Percentiles rank a stretch among this genome's conserved stretches.
Conservation (phyloP, 2,329 filamentous ascomycete species). For the Aspergillus carbonarius region DNA sequence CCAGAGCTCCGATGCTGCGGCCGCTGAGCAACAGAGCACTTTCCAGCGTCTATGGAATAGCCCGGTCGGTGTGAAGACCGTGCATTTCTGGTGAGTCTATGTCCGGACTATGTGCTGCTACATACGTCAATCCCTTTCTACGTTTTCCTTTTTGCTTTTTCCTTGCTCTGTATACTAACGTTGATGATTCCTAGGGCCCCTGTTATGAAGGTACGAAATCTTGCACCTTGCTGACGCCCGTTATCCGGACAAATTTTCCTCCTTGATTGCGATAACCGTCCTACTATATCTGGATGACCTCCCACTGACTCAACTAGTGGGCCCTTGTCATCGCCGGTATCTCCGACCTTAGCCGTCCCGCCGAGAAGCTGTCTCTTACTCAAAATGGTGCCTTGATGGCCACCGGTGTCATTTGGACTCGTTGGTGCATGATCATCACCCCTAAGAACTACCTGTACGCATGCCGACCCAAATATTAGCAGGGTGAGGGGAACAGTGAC, state of each 20-base stretch:
- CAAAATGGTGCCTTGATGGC: constrained; percentile 88
- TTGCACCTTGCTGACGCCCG: background rate
- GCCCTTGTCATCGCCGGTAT: constrained; percentile 87
- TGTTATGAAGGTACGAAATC: constrained; percentile 71
- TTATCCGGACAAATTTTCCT: background rate
- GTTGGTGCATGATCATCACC: constrained; percentile 97
- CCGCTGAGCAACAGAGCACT: constrained; percentile 46
- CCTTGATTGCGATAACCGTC: background rate
- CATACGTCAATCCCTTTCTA: background rate
- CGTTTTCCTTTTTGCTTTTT: background rate
- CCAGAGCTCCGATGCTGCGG: constrained; percentile 64
- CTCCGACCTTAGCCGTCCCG: constrained; percentile 86
- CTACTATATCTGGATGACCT: constrained; percentile 5
- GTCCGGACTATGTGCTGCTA: background rate
- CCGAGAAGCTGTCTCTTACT: constrained; percentile 86
- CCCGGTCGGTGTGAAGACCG: constrained; percentile 81
- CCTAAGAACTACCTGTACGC: constrained; percentile 84
- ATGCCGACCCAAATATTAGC: background rate
- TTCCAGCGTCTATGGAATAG: constrained; percentile 82
- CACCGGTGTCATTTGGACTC: constrained; percentile 95
- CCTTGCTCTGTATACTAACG: constrained; percentile 13
- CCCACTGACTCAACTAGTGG: constrained; percentile 61
- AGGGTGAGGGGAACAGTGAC: background rate
- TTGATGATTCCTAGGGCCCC: constrained; percentile 65
- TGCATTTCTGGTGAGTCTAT: constrained; percentile 84